These are phyloP conservation scores for Boletus coccyginus DNA, from an alignment of 768 basidiomycete species.

Conservation along the genomic window DNA sequence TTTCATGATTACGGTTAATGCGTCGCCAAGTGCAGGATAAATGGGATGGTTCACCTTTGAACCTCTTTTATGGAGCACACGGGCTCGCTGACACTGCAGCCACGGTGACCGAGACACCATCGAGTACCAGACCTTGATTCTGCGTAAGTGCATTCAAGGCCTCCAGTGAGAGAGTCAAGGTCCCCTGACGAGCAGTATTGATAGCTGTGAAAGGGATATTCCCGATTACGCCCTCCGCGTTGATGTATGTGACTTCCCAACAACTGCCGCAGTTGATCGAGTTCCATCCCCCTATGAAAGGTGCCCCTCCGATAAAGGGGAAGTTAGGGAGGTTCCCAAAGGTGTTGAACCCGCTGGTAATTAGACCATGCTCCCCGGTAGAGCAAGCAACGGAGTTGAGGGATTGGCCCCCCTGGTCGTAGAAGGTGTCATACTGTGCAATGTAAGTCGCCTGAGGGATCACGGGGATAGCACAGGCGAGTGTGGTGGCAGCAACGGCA, in stretches of 20 bases:
- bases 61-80: not conserved
- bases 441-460: slow-evolving; percentile 12
- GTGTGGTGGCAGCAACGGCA: not conserved
- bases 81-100: not conserved
- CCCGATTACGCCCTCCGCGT: slow-evolving; percentile 22
- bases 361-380: slow-evolving; percentile 42
- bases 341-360: not conserved
- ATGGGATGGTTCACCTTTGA: not conserved
- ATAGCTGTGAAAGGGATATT: slow-evolving; percentile 51
- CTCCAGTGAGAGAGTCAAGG: slow-evolving; percentile 32
- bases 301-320: not conserved
- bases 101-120: slow-evolving; percentile 24
- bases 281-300: not conserved
- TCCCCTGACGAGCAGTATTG: slow-evolving; percentile 37
- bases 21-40: not conserved
- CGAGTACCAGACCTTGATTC: slow-evolving; percentile 25
- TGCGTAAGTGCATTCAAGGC: slow-evolving; percentile 37
- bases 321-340: not conserved
- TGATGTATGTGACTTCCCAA: not conserved
- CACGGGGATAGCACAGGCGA: slow-evolving; percentile 5
- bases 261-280: not conserved
- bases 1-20: not conserved
- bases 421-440: slow-evolving; percentile 45
- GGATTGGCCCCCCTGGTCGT: slow-evolving; percentile 43
- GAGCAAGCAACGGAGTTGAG: slow-evolving; percentile 49